Conservation (phyloP, 148 eudicot genomes). For the Chenopodium formosanum region DNA sequence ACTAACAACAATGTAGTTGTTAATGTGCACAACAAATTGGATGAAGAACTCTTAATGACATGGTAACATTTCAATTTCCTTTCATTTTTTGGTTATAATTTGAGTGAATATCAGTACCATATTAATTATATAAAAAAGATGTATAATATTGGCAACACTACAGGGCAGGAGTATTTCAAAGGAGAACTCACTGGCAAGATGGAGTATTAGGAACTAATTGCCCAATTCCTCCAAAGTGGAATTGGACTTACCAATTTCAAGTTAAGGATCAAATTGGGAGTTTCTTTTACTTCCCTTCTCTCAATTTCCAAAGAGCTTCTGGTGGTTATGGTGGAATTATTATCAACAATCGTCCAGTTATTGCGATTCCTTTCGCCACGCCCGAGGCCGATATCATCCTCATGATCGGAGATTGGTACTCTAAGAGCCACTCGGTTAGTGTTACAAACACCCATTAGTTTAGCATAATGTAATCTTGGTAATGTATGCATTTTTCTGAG, state of each 20-base stretch:
- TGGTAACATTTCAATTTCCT: constrained; percentile 47
- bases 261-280: constrained; percentile 98
- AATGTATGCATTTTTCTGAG: background rate
- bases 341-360: constrained; percentile 54
- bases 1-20: constrained; percentile 86
- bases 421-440: constrained; percentile 79
- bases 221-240: constrained; percentile 97
- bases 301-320: constrained; percentile 80
- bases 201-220: constrained; percentile 92
- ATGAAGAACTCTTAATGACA: constrained; percentile 75
- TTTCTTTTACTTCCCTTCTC: constrained; percentile 90
- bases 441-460: background rate
- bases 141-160: background rate
- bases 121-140: background rate
- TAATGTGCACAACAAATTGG: constrained; percentile 85
- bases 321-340: constrained; percentile 85
- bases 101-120: background rate
- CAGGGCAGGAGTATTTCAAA: constrained; percentile 84
- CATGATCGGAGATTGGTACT: constrained; percentile 92
- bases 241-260: constrained; percentile 93
- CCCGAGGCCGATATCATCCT: constrained; percentile 72
- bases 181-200: constrained; percentile 89
- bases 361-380: constrained; percentile 77
- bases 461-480: background rate
- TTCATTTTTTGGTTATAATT: background rate